phyloP scores from a whole-genome alignment of 1,284 basidiomycete species.

The Phenoliferia sp. region DNA sequence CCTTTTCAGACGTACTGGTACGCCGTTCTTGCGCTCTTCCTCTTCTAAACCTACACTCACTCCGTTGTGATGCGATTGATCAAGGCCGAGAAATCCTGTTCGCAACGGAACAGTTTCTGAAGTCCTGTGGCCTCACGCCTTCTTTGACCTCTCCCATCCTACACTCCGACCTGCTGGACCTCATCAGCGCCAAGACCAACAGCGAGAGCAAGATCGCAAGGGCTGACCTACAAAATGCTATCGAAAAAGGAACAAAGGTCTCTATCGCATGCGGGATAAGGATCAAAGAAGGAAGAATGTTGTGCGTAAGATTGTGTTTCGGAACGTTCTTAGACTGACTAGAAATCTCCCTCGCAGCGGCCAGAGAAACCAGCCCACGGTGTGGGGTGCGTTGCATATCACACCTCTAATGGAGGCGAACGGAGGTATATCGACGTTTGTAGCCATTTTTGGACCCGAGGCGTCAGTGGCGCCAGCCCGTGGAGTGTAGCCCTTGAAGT shows the following conservation, averaged over 20 bases:
- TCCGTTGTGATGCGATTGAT: not conserved
- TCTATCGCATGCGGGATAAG: not conserved
- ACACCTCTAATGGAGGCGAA: not conserved
- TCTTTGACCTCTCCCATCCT: slow-evolving; percentile 17
- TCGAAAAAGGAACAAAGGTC: not conserved
- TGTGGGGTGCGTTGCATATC: not conserved
- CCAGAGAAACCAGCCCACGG: not conserved
- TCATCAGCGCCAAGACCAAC: slow-evolving; percentile 7
- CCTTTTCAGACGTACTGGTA: slow-evolving; percentile 1
- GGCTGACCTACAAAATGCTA: not conserved
- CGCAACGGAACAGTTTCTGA: slow-evolving; percentile 17
- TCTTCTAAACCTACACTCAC: not conserved
- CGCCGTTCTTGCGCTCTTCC: not conserved
- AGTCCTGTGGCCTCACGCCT: slow-evolving; percentile 15
- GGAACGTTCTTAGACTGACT: too few species aligned
- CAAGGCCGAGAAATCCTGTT: slow-evolving; percentile 21
- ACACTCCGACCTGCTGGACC: slow-evolving; percentile 18
- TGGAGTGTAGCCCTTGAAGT: too few species aligned
- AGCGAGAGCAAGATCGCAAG: not conserved
- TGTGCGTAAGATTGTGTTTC: too few species aligned
- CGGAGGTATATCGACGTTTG: not conserved
- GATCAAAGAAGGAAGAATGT: not conserved
- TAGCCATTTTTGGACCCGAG: too few species aligned
- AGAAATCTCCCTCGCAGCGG: too few species aligned
- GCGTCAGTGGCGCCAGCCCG: too few species aligned